Base-by-base conservation (phyloP, 352 stramenopile species). In the Pythium brassicae region DNA sequence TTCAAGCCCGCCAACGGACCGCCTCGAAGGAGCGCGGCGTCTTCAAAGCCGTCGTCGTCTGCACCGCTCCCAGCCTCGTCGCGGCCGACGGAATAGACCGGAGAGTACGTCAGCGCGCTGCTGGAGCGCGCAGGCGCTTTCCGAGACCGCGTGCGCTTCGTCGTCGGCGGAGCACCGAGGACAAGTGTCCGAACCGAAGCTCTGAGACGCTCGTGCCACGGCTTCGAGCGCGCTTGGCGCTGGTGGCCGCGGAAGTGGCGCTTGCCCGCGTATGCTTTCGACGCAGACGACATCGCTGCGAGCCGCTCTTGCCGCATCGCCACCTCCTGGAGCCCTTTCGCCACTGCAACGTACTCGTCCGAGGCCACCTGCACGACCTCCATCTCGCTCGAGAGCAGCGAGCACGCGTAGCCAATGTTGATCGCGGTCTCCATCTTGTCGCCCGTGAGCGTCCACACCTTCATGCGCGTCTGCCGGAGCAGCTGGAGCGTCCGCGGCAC, bases 341-440 rank as follows among this genome's bases (percentile, higher is more conserved):
- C 59, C 15, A 74, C 86, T n/a, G 77, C 78, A 0, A 71, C 55
- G 59, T 84, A 87, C 27, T 89, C 78, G 43, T 80, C 74, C 19
- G 74, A 79, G 1, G 55, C 68, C 26, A 92, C 60, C 53, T 88
- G 67, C 48, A 89, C 71, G 6, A 92, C 69, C 20, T 94, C 74
- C 67, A 94, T 98, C 11, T 76, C 62, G 54, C 87, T 76, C 15
- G 74, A 77, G 23, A 97, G 65, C 48, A 98, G 56, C 19, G 86
- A 83, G 53, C 83, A 96, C 17, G 89, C 86, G 53, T 96, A 97
- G n/a, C 86, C 93, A 65, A 98, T 98, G 57, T 98, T 98, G 45
- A 98, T 89, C 22, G 94, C 94, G 17, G 94, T 98, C 66, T 98
- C 93, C 63, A 93, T 82, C 70, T 98, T 98, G 71, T 98, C 94